These are phyloP conservation scores for Penicillium digitatum DNA, from an alignment of 2,329 filamentous ascomycete genomes.

Conservation along the genomic window DNA sequence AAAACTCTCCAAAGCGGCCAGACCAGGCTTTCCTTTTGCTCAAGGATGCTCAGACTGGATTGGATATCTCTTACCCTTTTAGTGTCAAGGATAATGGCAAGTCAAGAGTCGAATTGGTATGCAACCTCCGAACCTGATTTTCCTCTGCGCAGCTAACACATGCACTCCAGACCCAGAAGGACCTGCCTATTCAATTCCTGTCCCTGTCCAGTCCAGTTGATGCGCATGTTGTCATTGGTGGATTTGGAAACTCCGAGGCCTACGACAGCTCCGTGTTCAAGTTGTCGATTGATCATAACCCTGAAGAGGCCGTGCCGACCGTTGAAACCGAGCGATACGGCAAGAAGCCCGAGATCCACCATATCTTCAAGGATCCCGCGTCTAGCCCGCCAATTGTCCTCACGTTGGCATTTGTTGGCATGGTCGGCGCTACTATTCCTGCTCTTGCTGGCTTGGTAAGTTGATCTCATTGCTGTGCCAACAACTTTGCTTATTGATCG, in stretches of 20 bases:
- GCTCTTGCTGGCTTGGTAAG: constrained; percentile 66
- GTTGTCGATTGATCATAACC: constrained; percentile 62
- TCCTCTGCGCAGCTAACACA: constrained; percentile 17
- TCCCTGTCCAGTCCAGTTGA: constrained; percentile 63
- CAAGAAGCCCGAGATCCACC: constrained; percentile 78
- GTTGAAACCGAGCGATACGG: constrained; percentile 77
- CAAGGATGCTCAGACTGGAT: constrained; percentile 66
- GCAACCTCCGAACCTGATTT: constrained; percentile 27
- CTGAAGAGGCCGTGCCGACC: constrained; percentile 55
- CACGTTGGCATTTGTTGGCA: constrained; percentile 70
- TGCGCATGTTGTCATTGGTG: constrained; percentile 79
- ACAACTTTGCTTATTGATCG: constrained; percentile 9
- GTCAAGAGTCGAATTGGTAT: constrained; percentile 76
- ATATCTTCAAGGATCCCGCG: constrained; percentile 79
- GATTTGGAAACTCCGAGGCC: constrained; percentile 70
- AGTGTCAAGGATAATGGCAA: constrained; percentile 84
- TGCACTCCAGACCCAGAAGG: constrained; percentile 70
- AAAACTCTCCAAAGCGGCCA: constrained; percentile 72
- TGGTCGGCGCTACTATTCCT: constrained; percentile 70
- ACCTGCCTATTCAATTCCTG: constrained; percentile 80
- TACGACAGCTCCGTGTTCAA: constrained; percentile 70
- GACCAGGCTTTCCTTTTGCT: constrained; percentile 92
- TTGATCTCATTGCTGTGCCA: background rate
- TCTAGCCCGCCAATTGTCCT: constrained; percentile 76
- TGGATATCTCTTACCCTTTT: constrained; percentile 85